Evolutionary conservation across 805 yeast genomes (phyloP).

Genomic region (Saccharomycopsis selenospora): DNA sequence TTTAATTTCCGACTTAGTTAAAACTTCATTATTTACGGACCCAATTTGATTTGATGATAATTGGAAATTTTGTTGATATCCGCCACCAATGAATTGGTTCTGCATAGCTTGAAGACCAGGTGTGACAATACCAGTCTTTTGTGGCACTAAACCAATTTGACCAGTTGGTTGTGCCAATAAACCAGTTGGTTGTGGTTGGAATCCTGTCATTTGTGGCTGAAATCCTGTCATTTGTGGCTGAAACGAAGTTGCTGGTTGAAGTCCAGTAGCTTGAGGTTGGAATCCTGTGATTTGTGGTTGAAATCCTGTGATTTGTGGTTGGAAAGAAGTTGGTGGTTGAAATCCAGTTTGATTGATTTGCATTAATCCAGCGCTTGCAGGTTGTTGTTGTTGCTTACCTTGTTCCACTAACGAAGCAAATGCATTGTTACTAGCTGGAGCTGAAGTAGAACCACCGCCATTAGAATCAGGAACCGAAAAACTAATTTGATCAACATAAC

Average conservation of each 20-base stretch:
- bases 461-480: constrained; percentile 47
- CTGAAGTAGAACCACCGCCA: constrained; percentile 15
- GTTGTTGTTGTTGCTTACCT: constrained; percentile 6
- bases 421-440: constrained; percentile 29
- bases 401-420: constrained; percentile 32
- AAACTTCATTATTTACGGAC: constrained; percentile 64
- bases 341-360: constrained; percentile 16
- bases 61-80: constrained; percentile 25
- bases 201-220: constrained; percentile 29
- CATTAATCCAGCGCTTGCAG: constrained; percentile 16
- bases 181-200: constrained; percentile 30
- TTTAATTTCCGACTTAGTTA: constrained; percentile 40
- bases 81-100: constrained; percentile 25
- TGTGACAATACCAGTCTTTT: constrained; percentile 61
- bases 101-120: constrained; percentile 28
- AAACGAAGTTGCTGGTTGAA: constrained; percentile 30
- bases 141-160: constrained; percentile 42
- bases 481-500: constrained; percentile 81
- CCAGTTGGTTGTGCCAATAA: constrained; percentile 51
- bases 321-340: constrained; percentile 32
- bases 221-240: constrained; percentile 31
- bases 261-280: constrained; percentile 34
- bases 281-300: constrained; percentile 33
- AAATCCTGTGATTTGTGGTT: constrained; percentile 32
- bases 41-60: constrained; percentile 27